Evolutionary conservation across 108 stramenopile species (phyloP).

Genomic region (Epithemia pelagica): DNA sequence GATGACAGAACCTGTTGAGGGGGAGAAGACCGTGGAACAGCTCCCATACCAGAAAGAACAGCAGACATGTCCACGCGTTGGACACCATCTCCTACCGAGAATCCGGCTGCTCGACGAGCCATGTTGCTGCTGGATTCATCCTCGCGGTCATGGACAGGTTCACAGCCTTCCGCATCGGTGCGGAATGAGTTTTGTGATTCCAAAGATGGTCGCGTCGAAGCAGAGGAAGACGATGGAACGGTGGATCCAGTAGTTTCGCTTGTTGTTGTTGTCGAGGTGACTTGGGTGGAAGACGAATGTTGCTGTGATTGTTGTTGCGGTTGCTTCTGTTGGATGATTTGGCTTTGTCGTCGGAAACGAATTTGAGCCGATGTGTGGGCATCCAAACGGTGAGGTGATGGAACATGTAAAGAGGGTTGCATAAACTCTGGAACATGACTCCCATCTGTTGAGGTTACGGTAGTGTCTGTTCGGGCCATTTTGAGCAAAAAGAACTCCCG

Average conservation of each 20-base stretch:
- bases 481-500: constrained; percentile 77
- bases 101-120: constrained; percentile 45
- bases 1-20: too few relatives aligned
- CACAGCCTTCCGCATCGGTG: not conserved
- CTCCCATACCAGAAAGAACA: constrained; percentile 47
- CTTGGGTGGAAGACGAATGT: too few relatives aligned
- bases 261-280: too few relatives aligned
- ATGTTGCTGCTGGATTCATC: constrained; percentile 9
- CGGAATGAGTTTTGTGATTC: constrained; percentile 3
- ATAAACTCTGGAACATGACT: constrained; percentile 37
- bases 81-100: constrained; percentile 26
- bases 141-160: constrained; percentile 10
- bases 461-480: constrained; percentile 33
- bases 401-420: constrained; percentile 16
- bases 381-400: constrained; percentile 22
- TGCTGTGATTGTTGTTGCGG: not conserved
- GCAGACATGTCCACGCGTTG: constrained; percentile 39
- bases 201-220: not conserved
- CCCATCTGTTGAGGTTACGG: not conserved
- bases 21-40: constrained; percentile 10
- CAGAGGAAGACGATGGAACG: not conserved
- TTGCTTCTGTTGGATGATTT: not conserved
- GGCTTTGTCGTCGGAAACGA: constrained; percentile 24
- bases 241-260: not conserved
- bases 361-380: constrained; percentile 42